phyloP scores from a whole-genome alignment of 2,329 filamentous ascomycete genomes.

The Thielaviopsis ethacetica region DNA sequence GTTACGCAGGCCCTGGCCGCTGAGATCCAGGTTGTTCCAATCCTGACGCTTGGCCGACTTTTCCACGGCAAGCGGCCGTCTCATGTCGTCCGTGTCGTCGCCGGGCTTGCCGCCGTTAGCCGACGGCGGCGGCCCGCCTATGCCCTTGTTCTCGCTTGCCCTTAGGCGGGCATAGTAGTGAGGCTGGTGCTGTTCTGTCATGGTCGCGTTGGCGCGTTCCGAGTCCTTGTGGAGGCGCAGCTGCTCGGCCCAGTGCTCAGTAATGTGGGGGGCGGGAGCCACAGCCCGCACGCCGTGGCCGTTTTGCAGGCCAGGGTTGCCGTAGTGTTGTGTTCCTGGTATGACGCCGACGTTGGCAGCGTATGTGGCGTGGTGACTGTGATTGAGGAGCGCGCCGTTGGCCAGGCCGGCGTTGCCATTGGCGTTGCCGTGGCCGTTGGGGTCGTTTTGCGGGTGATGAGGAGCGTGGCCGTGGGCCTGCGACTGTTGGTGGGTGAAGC shows the following conservation, averaged over 20 bases:
- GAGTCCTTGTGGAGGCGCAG: constrained; percentile 64
- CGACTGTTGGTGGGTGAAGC: constrained; percentile 52
- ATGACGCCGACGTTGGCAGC: constrained; percentile 6
- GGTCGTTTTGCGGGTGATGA: constrained; percentile 43
- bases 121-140: constrained; percentile 29
- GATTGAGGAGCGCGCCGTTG: constrained; percentile 28
- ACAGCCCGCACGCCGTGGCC: constrained; percentile 34
- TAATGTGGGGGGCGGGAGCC: constrained; percentile 32
- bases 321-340: constrained; percentile 7
- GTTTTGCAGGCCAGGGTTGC: constrained; percentile 30
- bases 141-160: constrained; percentile 52
- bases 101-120: constrained; percentile 35
- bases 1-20: constrained; percentile 83
- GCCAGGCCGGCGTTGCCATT: constrained; percentile 28
- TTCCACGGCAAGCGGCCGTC: constrained; percentile 49
- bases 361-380: constrained; percentile 10
- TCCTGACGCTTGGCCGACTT: constrained; percentile 55
- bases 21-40: constrained; percentile 88
- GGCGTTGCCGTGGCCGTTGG: constrained; percentile 34
- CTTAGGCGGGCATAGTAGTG: constrained; percentile 59
- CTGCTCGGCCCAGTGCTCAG: constrained; percentile 77
- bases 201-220: constrained; percentile 55
- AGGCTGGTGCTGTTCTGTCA: constrained; percentile 46
- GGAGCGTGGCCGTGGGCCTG: constrained; percentile 42
- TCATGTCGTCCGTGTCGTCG: constrained; percentile 40